Conservation (phyloP, 352 stramenopile species). For the Phytophthora multivora region DNA sequence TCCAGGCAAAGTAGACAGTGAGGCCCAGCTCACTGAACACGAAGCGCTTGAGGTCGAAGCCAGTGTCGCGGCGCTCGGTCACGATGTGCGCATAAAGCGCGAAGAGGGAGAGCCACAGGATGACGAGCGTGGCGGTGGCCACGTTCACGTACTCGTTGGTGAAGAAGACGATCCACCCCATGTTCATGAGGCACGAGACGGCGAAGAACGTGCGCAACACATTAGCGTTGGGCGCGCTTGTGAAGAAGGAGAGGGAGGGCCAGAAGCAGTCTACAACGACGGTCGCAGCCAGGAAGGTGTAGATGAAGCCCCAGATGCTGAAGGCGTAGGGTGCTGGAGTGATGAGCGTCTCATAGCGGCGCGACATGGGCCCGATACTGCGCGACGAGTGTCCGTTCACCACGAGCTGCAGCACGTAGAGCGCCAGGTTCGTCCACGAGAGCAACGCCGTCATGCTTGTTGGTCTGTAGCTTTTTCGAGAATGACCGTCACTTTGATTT, state of each 20-base stretch:
- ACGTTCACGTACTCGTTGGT: constrained; percentile 66
- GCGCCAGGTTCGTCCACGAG: constrained; percentile 59
- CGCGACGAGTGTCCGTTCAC: constrained; percentile 58
- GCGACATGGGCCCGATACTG: constrained; percentile 59
- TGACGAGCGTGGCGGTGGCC: constrained; percentile 52
- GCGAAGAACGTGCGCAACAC: constrained; percentile 67
- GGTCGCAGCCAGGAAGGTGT: constrained; percentile 63
- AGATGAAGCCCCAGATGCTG: constrained; percentile 84
- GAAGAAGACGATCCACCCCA: constrained; percentile 76
- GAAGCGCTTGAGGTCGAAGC: constrained; percentile 55
- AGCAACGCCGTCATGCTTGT: constrained; percentile 41
- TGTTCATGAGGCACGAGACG: constrained; percentile 67
- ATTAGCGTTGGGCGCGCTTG: constrained; percentile 47
- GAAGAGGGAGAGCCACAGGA: constrained; percentile 70
- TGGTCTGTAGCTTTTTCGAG: neutral
- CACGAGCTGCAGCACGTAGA: constrained; percentile 69
- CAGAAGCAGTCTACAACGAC: constrained; percentile 74
- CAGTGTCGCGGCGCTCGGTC: constrained; percentile 39
- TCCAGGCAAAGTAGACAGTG: constrained; percentile 79
- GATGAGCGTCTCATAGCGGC: constrained; percentile 73
- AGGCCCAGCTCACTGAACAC: constrained; percentile 66
- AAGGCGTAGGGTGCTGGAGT: constrained; percentile 78
- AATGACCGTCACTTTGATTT: constrained; percentile 8
- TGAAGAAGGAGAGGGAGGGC: constrained; percentile 63
- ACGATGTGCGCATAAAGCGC: constrained; percentile 64